Evolutionary conservation across 768 basidiomycete species (phyloP), one percentile per base, ranked within the genome.

Genomic region (Podaxis rugospora): DNA sequence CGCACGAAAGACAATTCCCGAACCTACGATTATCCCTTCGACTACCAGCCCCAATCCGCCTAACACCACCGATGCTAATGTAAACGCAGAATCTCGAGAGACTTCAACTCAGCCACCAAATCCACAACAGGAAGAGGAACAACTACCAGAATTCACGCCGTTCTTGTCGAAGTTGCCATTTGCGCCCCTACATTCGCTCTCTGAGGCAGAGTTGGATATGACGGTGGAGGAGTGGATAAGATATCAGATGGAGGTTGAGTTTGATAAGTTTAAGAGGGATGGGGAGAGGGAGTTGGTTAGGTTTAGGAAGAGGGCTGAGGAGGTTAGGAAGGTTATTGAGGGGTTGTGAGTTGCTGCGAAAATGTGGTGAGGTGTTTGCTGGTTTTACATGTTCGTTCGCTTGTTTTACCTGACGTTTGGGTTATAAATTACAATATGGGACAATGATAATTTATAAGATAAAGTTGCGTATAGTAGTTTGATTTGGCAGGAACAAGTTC

Each of bases 171-270:
- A 75, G 61, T 72, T 79, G 3, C 80, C 80, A 1, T 81, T 81
- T 59, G 71, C 72, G n/a, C 74, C 76, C 5, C 52, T 80, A 28
- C 71, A 73, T 21, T 69, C 69, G 23, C 75, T 91, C 42, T 84
- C 79, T 5, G 88, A 88, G 49, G 83, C 83, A 18, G 89, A 94
- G 69, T 77, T 87, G 62, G 74, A 78, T 18, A 88, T 94, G 89
- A 89, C 91, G 0, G 80, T 95, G 51, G 92, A 94, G 67, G 84
- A 94, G 67, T 90, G 90, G 84, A 86, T 93, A 61, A 79, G 87
- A 57, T 82, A 84, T 65, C 91, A 93, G 73, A 89, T 92, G 70
- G 80, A 79, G 64, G 71, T 83, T 50, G 81, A 92, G 71, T 85
- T 83, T 65, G 84, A 87, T 64, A 83, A 79, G 60, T 77, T 80